Base-by-base conservation (phyloP, 371 early-diverging fungal species). In the Dipsacomyces acuminosporus region DNA sequence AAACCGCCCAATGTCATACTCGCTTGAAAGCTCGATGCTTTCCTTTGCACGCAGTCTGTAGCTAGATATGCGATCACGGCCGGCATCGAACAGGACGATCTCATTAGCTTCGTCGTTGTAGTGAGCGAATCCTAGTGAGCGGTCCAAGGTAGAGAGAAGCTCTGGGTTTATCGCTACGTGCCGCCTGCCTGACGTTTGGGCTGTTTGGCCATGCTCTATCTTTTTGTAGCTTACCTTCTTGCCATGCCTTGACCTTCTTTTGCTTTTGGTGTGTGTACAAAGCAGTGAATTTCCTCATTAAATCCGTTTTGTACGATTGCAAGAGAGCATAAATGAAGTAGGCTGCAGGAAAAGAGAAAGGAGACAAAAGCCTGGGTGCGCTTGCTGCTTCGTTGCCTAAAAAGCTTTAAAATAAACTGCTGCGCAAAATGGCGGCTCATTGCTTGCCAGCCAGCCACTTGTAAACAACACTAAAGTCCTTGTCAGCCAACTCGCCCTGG, bases 401-500 rank as follows among this genome's bases (percentile, higher is more conserved):
- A n/a, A n/a, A n/a, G n/a, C n/a, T n/a, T n/a, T n/a, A n/a, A n/a
- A n/a, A n/a, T n/a, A n/a, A n/a, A n/a, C n/a, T n/a, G n/a, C n/a
- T n/a, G n/a, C n/a, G n/a, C n/a, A n/a, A 30, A 30, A 30, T 30
- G 7, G 7, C 7, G 7, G 24, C 23, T 36, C 38, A 5, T 7
- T 56, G 23, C 13, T 42, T 46, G 44, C 43, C 22, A 7, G 52
- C 43, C 0, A 85, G 54, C 81, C 82, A 85, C 76, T 88, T 82
- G 76, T 82, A 90, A 5, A 90, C 81, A 45, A 84, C 82, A 8
- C 86, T 80, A 64, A 91, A 89, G 57, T 91, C 91, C 53, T 87
- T 76, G 5, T 73, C 65, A 19, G 77, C 78, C 56, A 76, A 84
- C 4, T 77, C 80, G 33, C 80, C 70, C 38, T 76, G 76, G 25